These are phyloP conservation scores for Eutrema salsugineum DNA, from an alignment of 441 rosid species.

Conservation along the genomic window DNA sequence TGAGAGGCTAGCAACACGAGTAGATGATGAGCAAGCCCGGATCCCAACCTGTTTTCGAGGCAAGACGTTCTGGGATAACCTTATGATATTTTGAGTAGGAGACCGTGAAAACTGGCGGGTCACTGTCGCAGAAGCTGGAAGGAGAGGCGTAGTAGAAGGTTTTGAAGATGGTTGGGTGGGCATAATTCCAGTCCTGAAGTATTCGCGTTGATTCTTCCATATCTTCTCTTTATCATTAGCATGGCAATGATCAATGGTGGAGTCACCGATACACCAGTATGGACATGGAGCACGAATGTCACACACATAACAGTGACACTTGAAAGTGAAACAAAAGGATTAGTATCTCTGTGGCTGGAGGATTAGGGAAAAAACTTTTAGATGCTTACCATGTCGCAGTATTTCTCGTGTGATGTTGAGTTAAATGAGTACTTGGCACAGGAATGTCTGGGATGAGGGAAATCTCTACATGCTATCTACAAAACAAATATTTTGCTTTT, in stretches of 20 bases:
- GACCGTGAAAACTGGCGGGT: constrained; percentile 25
- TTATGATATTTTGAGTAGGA: constrained; percentile 11
- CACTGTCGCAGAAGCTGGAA: constrained; percentile 5
- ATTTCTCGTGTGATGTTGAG: constrained; percentile 52
- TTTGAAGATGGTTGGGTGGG: constrained; percentile 25
- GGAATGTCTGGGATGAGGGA: constrained; percentile 79
- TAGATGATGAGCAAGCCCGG: constrained; percentile 44
- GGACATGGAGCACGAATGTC: constrained; percentile 76
- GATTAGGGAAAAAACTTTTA: not conserved
- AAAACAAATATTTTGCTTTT: not conserved
- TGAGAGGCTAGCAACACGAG: constrained; percentile 21
- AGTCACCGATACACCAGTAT: constrained; percentile 54
- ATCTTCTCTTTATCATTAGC: constrained; percentile 68
- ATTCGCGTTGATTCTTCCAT: constrained; percentile 64
- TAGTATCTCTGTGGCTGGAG: not conserved
- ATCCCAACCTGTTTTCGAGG: constrained; percentile 24
- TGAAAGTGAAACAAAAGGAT: constrained; percentile 24
- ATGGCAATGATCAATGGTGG: constrained; percentile 63
- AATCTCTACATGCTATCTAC: constrained; percentile 95
- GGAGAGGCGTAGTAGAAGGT: constrained; percentile 1
- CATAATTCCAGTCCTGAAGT: constrained; percentile 36
- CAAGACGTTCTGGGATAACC: constrained; percentile 9
- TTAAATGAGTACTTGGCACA: constrained; percentile 67
- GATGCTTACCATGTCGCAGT: constrained; percentile 62
- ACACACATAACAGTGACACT: constrained; percentile 95